These are phyloP conservation scores for Thalassiosira tumida DNA, from an alignment of 352 stramenopile genomes.

Conservation along the genomic window DNA sequence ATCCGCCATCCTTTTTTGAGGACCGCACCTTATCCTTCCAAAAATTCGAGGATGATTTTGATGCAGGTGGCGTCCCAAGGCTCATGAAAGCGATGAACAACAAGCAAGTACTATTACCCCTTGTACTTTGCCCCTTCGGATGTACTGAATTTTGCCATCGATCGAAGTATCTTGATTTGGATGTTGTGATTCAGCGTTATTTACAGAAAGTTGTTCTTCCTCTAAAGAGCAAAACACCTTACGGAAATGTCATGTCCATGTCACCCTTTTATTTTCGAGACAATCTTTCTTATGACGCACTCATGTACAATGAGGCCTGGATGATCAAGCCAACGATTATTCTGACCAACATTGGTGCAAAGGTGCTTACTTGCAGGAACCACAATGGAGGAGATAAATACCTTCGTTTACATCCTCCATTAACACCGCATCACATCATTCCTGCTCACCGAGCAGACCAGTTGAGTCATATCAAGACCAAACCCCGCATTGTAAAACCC, in stretches of 20 bases:
- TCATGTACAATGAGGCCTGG: neutral
- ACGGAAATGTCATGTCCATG: neutral
- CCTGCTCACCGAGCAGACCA: constrained; percentile 8
- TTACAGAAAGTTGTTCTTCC: constrained; percentile 18
- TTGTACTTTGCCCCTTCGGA: constrained; percentile 44
- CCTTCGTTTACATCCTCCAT: neutral
- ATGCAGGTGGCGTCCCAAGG: neutral
- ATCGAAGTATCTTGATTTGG: neutral
- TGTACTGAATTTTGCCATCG: constrained; percentile 13
- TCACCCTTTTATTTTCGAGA: neutral
- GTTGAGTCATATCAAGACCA: neutral
- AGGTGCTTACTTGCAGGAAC: neutral
- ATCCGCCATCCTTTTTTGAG: constrained; percentile 24
- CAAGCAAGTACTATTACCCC: neutral
- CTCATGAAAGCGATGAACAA: constrained; percentile 22
- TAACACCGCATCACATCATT: neutral
- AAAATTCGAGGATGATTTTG: neutral
- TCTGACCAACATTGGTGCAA: neutral
- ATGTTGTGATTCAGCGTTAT: constrained; percentile 3
- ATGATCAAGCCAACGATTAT: neutral
- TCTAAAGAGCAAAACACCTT: neutral
- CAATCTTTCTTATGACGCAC: neutral
- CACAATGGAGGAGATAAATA: neutral
- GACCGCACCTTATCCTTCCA: neutral
- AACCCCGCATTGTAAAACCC: neutral